phyloP scores from a whole-genome alignment of 2,329 filamentous ascomycete genomes.

The Alternaria alternata region DNA sequence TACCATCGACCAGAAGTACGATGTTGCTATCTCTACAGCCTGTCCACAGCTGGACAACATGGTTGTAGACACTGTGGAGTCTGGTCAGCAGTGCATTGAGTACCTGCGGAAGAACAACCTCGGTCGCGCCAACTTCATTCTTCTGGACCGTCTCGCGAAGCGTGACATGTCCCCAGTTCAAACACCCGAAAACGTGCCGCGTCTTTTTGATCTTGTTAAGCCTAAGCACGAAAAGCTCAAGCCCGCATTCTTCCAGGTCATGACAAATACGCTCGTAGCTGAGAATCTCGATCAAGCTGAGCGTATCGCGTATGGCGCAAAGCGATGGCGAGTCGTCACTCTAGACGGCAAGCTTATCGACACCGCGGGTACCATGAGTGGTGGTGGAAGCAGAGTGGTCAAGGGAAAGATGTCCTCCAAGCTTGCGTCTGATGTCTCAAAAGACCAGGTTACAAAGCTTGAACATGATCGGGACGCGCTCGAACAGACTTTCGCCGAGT shows the following conservation, averaged over 20 bases:
- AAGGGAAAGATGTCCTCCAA: slow-evolving; percentile 97
- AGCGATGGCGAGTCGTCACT: slow-evolving; percentile 95
- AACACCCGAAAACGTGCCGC: slow-evolving; percentile 90
- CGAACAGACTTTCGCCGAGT: slow-evolving; percentile 82
- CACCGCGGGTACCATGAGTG: slow-evolving; percentile 98
- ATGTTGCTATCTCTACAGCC: slow-evolving; percentile 97
- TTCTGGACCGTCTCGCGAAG: slow-evolving; percentile 83
- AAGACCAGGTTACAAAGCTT: slow-evolving; percentile 87
- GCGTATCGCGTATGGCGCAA: slow-evolving; percentile 92
- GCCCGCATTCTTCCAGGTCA: slow-evolving; percentile 92
- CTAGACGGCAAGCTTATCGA: slow-evolving; percentile 95
- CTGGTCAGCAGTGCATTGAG: slow-evolving; percentile 97
- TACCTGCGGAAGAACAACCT: slow-evolving; percentile 97
- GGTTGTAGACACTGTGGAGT: slow-evolving; percentile 94
- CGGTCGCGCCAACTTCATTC: slow-evolving; percentile 95
- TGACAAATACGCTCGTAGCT: slow-evolving; percentile 94
- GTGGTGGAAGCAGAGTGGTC: slow-evolving; percentile 89
- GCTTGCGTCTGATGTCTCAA: slow-evolving; percentile 82
- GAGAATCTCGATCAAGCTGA: slow-evolving; percentile 95
- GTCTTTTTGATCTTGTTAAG: slow-evolving; percentile 91
- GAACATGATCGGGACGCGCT: slow-evolving; percentile 86
- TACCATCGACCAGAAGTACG: slow-evolving; percentile 91
- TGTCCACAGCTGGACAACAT: slow-evolving; percentile 93
- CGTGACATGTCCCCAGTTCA: slow-evolving; percentile 81
- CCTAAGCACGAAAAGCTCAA: slow-evolving; percentile 86